phyloP scores from a whole-genome alignment of 768 basidiomycete species.

The Kwoniella newhampshirensis region DNA sequence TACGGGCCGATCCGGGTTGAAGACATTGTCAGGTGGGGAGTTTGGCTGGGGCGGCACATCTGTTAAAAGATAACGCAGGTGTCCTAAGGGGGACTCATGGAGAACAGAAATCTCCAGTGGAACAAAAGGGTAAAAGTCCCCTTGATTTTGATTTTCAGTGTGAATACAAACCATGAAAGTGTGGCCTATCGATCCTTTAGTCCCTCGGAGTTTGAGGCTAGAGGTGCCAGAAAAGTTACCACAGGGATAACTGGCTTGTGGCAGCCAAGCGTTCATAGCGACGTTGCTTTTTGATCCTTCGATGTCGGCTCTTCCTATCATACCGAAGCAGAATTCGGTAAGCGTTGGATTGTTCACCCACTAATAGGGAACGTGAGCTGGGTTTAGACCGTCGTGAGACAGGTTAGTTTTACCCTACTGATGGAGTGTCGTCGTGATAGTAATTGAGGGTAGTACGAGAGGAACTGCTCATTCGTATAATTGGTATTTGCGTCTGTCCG shows the following conservation, averaged over 20 bases:
- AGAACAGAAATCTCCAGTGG: slow-evolving; percentile 78
- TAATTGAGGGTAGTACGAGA: slow-evolving; percentile 80
- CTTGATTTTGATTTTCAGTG: slow-evolving; percentile 80
- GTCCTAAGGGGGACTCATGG: slow-evolving; percentile 75
- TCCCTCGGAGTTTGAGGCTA: slow-evolving; percentile 75
- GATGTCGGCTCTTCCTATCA: slow-evolving; percentile 80
- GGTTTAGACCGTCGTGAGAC: slow-evolving; percentile 59
- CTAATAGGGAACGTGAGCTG: slow-evolving; percentile 72
- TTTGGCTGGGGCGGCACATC: slow-evolving; percentile 79
- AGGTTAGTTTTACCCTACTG: slow-evolving; percentile 84
- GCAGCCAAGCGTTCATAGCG: slow-evolving; percentile 79
- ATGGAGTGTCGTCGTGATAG: slow-evolving; percentile 71
- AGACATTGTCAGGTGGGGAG: slow-evolving; percentile 79
- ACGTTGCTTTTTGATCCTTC: slow-evolving; percentile 80
- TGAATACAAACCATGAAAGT: slow-evolving; percentile 79
- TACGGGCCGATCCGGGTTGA: slow-evolving; percentile 69
- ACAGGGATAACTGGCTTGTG: slow-evolving; percentile 79
- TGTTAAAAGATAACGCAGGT: slow-evolving; percentile 77
- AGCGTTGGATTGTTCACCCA: slow-evolving; percentile 79
- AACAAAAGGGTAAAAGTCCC: slow-evolving; percentile 77
- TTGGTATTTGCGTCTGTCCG: slow-evolving; percentile 69
- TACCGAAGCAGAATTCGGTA: slow-evolving; percentile 77
- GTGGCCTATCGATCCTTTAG: slow-evolving; percentile 81
- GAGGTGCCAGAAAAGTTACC: slow-evolving; percentile 79
- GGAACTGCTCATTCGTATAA: slow-evolving; percentile 80